Base-by-base conservation (phyloP, 2,329 filamentous ascomycete species). In the Bipolaris cookei region DNA sequence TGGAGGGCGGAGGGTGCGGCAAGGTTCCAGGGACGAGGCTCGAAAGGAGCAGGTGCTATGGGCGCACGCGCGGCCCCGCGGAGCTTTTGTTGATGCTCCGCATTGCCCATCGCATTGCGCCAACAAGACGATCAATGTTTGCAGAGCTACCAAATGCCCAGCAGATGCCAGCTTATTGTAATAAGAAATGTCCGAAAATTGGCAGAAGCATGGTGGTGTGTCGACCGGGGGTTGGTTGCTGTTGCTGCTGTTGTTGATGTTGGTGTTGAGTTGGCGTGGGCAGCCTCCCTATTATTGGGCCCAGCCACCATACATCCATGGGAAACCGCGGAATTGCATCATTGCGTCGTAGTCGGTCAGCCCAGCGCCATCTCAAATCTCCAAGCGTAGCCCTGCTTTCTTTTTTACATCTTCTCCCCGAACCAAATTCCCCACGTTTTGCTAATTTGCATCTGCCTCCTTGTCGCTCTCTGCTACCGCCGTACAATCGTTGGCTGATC, bases 281-380 rank as follows among this genome's bases (percentile, higher is more conserved):
- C 63, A 66, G 66, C 67, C 63, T 62, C 65, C 67, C 51, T 54
- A 63, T 69, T 67, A 61, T 64, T 65, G 61, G 52, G 55, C 67
- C 68, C 70, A 72, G 67, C 70, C 70, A 67, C 68, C 62, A 57
- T 34, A 44, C 28, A 30, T 30, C 68, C 62, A 57, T 34, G 42
- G 52, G 53, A 38, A 50, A 41, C 45, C 48, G 41, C 47, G 45
- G 45, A 57, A 70, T 72, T 69, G 68, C 70, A 72, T 73, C 69
- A 73, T 68, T 65, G 42, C 52, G 56, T 63, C 61, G 62, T 65
- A 55, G 62, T 44, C 56, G 56, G 50, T 48, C 49, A 52, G 23
- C 41, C 51, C 61, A 63, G 50, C 46, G 54, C 57, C 51, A 44
- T 49, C 47, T 50, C 59, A 52, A 55, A 52, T 64, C 56, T 63